Evolutionary conservation across 2,329 filamentous ascomycete species (phyloP), one percentile per base, ranked within the genome.

Genomic region (Calonectria pteridis): DNA sequence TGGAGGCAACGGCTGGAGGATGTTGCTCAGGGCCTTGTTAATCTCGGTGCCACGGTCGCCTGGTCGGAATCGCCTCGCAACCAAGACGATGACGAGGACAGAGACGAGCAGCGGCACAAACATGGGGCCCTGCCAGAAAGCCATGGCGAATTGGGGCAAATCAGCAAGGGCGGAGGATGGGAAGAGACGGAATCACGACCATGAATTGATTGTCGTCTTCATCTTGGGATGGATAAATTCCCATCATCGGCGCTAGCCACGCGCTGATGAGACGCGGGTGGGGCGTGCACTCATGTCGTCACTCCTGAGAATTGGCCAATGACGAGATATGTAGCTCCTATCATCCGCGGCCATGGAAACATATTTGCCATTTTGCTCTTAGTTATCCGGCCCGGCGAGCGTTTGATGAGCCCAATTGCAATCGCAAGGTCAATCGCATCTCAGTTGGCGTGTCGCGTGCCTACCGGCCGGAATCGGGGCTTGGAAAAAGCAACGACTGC

Each of bases 1-100:
- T n/a, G 72, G 64, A 14, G 74, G 71, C 4, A 69, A n/a, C 26
- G 70, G 37, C 28, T 40, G 14, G 29, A 64, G 59, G 40, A 64
- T 37, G 40, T 29, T 64, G 29, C 26, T 49, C 40, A 64, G 59
- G 28, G 65, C 50, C 28, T 55, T 67, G 65, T 55, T 67, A 18
- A 55, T 58, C 50, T 37, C 35, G 37, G 26, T 10, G 50, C 65
- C 23, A 6, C 9, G 59, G 14, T 64, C 59, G 37, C 59, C 59
- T 2, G 59, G 28, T 37, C 20, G 37, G 18, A 49, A 49, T 33
- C 37, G 59, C 23, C 23, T 64, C 59, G 59, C 59, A 1, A 64
- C 37, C 29, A 64, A 10, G 18, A 33, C 20, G 59, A 64, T 33
- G 18, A 49, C 29, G 28, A 64, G 16, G 40, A 64, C 10, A 5